These are phyloP conservation scores for Paramecium octaurelia DNA, from an alignment of 73 alveolate genomes.

Conservation along the genomic window DNA sequence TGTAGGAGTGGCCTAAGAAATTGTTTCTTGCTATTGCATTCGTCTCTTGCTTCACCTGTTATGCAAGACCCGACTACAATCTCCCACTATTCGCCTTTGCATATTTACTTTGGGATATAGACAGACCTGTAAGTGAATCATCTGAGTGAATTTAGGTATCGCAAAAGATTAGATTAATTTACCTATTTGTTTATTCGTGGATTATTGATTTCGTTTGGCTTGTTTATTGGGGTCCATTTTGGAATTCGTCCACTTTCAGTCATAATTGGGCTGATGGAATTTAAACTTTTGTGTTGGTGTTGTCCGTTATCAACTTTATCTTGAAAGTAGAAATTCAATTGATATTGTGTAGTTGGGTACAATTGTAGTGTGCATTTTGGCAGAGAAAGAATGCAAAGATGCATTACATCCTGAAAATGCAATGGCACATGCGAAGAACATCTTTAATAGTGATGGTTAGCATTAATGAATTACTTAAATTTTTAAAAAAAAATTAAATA, in stretches of 20 bases:
- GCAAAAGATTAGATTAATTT: constrained; percentile 55
- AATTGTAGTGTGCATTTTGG: constrained; percentile 12
- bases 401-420: constrained; percentile 51
- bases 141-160: constrained; percentile 28
- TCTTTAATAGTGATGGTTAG: constrained; percentile 6
- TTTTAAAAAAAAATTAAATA: not conserved
- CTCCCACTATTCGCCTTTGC: constrained; percentile 61
- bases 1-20: constrained; percentile 53
- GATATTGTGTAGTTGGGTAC: not conserved
- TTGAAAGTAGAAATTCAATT: constrained; percentile 41
- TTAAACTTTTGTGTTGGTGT: constrained; percentile 37
- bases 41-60: constrained; percentile 59
- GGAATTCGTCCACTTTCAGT: constrained; percentile 44
- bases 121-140: constrained; percentile 37
- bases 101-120: constrained; percentile 58
- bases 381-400: constrained; percentile 44
- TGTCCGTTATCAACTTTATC: constrained; percentile 24
- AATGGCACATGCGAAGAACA: constrained; percentile 22
- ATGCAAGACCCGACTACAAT: constrained; percentile 65
- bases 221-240: constrained; percentile 65
- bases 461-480: not conserved
- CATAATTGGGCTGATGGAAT: constrained; percentile 65
- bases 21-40: constrained; percentile 55
- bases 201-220: constrained; percentile 62
- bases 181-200: constrained; percentile 59